Evolutionary conservation across 1,139 yeast species (phyloP).

Genomic region (Yamadazyma spencermartinsiae): DNA sequence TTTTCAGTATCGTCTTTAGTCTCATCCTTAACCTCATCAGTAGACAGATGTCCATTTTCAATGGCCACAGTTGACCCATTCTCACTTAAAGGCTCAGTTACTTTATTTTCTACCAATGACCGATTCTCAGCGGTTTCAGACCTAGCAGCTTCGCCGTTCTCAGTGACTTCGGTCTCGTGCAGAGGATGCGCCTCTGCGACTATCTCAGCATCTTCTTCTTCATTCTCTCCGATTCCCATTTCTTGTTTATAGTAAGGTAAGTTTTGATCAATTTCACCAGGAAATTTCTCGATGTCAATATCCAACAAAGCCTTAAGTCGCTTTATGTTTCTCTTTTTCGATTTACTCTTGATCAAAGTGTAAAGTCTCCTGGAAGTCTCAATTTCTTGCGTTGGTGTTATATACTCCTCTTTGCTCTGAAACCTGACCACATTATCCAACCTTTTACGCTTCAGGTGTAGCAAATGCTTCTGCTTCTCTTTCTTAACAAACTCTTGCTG

Average conservation of each 20-base stretch:
- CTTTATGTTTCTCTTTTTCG: constrained; percentile 36
- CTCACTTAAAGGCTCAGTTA: no score
- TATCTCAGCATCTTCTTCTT: not conserved
- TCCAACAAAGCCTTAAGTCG: constrained; percentile 15
- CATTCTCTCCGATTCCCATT: constrained; percentile 5
- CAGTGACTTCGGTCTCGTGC: not conserved
- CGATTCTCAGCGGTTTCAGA: no score
- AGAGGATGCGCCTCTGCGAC: constrained; percentile 5
- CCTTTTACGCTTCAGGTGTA: constrained; percentile 62
- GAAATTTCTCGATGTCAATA: constrained; percentile 23
- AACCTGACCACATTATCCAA: constrained; percentile 57
- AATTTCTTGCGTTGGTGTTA: constrained; percentile 56
- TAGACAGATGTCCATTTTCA: not conserved
- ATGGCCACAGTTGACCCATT: not conserved
- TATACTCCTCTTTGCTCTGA: constrained; percentile 38
- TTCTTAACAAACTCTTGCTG: constrained; percentile 86
- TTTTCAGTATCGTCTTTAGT: no score
- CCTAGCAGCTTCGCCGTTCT: no score
- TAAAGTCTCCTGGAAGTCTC: constrained; percentile 39
- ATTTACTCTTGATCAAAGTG: constrained; percentile 25
- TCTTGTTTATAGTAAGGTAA: no score
- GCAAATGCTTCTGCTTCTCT: constrained; percentile 70
- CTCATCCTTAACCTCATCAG: not conserved
- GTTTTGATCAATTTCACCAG: constrained; percentile 40
- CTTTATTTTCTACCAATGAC: no score